A percentile compares a stretch with the other conserved stretches of the same genome.
Conservation (phyloP, 2,329 filamentous ascomycete species). For the Dissoconium aciculare region DNA sequence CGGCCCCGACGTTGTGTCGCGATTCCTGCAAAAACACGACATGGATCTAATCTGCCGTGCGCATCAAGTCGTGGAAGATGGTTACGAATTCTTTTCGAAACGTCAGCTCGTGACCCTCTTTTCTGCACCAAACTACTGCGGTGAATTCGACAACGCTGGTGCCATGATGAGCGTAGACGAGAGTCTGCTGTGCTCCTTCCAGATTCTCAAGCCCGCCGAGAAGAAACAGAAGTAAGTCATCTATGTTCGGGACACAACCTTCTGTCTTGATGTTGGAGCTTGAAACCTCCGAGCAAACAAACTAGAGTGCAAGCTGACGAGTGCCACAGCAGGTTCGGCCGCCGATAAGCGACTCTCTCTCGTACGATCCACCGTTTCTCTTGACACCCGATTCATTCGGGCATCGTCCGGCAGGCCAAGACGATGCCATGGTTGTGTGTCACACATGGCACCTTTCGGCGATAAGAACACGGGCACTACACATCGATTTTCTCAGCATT, state of each 20-base stretch:
- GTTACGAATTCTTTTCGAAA: slow-evolving; percentile 99
- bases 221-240: slow-evolving; percentile 98
- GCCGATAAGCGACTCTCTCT: slow-evolving; percentile 51
- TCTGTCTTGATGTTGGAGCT: no score
- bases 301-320: slow-evolving; percentile 4
- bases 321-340: slow-evolving; percentile 74
- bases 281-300: no score
- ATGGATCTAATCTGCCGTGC: slow-evolving; percentile 99
- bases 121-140: slow-evolving; percentile 97
- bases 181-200: slow-evolving; percentile 96
- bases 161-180: slow-evolving; percentile 99
- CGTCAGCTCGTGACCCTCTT: slow-evolving; percentile 94
- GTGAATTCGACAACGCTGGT: slow-evolving; percentile 97
- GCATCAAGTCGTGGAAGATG: slow-evolving; percentile 96
- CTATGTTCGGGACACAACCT: slow-evolving; percentile 31
- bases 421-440: no score
- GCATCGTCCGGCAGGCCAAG: no score
- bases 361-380: background rate
- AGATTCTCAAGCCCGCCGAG: slow-evolving; percentile 99
- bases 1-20: slow-evolving; percentile 88
- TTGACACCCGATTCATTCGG: no score
- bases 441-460: no score
- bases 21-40: slow-evolving; percentile 97
- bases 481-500: no score
- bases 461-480: no score